Evolutionary conservation across 208 protist species (phyloP), one percentile per base, ranked within the genome.

Genomic region (Acanthamoeba lenticulata): DNA sequence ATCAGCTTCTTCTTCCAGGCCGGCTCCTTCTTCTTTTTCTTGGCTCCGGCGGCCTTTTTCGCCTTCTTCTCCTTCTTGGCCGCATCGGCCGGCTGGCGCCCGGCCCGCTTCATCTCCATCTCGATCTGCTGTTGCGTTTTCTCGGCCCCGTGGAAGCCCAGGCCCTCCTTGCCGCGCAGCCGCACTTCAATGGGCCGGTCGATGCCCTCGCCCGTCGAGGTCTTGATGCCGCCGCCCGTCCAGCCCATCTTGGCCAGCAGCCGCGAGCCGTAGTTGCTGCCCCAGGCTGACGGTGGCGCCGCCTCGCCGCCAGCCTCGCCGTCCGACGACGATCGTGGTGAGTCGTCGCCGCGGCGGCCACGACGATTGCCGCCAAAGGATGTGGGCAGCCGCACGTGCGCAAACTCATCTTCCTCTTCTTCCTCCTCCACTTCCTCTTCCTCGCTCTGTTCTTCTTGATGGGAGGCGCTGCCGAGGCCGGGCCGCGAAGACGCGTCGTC

Each of bases 171-270:
- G 32, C 47, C 79, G 11, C 86, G 34, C 27, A 92, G 44, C 7
- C 86, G 86, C 38, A 92, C 86, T 34, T 92, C 86, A 32, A 92
- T 92, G 40, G 86, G 86, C 47, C 55, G 6, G 24, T 65, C 86
- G 38, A 92, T 92, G 57, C 86, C 86, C 57, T 92, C 57, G 21
- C 86, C 86, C 11, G 86, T 92, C 57, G 86, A 92, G 2, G 86
- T 92, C 57, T 92, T 72, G 55, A 92, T 65, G 38, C 86, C 86
- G 38, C 86, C 86, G 24, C 86, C 86, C 21, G 86, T 77, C 86
- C 86, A 92, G n/a, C 86, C 86, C 86, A 92, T 92, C 86, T 74
- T 92, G 57, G 52, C 86, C 57, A 92, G 57, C 86, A 92, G 38
- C 21, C 86, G 86, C 27, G 86, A 32, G 21, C 86, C 86, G 38